phyloP scores from a whole-genome alignment of 495 filamentous ascomycete species.

The Aspergillus sclerotioniger region DNA sequence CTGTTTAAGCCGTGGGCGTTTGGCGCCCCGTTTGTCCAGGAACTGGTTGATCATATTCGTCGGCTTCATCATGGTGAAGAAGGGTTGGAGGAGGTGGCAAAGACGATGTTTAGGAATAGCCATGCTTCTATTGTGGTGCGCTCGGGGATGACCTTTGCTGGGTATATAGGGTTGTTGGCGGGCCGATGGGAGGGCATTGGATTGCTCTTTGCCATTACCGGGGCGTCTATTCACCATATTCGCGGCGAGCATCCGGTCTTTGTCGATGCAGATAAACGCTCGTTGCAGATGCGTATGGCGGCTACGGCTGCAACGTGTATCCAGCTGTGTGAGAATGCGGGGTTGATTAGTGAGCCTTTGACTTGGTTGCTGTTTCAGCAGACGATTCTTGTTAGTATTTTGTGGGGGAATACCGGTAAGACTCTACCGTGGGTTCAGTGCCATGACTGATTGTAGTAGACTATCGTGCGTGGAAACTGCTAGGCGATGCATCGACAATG shows the following conservation, averaged over 20 bases:
- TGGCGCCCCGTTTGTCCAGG: neutral
- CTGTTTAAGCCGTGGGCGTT: neutral
- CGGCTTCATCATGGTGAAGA: neutral
- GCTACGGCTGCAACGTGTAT: neutral
- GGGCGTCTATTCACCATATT: neutral
- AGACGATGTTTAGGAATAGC: neutral
- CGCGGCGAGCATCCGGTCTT: neutral
- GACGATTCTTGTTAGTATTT: neutral
- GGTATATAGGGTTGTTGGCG: neutral
- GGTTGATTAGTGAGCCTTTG: neutral
- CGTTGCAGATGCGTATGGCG: neutral
- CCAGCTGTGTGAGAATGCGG: neutral
- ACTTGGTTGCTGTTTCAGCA: neutral
- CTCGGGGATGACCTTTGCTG: neutral
- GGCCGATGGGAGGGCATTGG: neutral
- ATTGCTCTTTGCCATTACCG: neutral
- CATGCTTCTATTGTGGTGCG: neutral
- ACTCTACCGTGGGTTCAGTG: neutral
- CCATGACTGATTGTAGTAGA: neutral
- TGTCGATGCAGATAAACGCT: neutral
- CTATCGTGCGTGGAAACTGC: neutral
- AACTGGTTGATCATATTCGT: neutral
- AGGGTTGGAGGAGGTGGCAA: neutral
- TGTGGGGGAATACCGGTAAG: neutral
- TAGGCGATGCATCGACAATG: neutral